Conservation (phyloP, 495 filamentous ascomycete genomes). For the Daldinia childiae region DNA sequence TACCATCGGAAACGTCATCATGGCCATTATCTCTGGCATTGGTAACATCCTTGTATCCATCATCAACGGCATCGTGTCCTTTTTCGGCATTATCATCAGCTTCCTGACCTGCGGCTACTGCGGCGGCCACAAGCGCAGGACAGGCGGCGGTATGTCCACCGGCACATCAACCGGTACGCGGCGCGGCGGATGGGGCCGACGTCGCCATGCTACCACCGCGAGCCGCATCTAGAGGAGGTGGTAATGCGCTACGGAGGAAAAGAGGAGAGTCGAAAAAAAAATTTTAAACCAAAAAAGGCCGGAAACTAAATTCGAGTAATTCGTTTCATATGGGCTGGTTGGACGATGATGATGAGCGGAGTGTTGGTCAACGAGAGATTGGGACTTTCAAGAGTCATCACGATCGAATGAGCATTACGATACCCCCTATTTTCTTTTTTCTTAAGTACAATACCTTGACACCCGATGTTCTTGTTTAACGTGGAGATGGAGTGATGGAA, state of each 20-base stretch:
- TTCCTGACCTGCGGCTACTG: slow-evolving; percentile 82
- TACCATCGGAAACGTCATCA: slow-evolving; percentile 84
- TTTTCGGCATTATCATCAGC: slow-evolving; percentile 86
- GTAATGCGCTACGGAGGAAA: not conserved
- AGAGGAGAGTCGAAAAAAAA: no score
- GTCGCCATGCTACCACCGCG: slow-evolving; percentile 42
- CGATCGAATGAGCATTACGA: slow-evolving; percentile 42
- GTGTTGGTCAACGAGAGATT: not conserved
- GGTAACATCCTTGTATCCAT: slow-evolving; percentile 78
- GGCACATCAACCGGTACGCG: slow-evolving; percentile 32
- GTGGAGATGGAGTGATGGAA: slow-evolving; percentile 9
- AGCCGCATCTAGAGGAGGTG: slow-evolving; percentile 41
- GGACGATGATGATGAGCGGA: not conserved
- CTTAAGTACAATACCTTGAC: not conserved
- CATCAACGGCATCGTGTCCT: slow-evolving; percentile 78
- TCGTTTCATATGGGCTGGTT: not conserved
- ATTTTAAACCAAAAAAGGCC: no score
- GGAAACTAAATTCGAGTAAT: not conserved
- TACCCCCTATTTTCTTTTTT: slow-evolving; percentile 33
- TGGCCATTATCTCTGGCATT: slow-evolving; percentile 84
- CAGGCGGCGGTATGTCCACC: slow-evolving; percentile 5
- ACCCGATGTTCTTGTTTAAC: not conserved
- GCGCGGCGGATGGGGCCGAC: slow-evolving; percentile 43
- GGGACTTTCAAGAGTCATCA: slow-evolving; percentile 16
- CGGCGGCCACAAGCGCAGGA: slow-evolving; percentile 43